Evolutionary conservation across 768 basidiomycete species (phyloP), one percentile per base, ranked within the genome.

Genomic region (Lactarius pseudohatsudake): DNA sequence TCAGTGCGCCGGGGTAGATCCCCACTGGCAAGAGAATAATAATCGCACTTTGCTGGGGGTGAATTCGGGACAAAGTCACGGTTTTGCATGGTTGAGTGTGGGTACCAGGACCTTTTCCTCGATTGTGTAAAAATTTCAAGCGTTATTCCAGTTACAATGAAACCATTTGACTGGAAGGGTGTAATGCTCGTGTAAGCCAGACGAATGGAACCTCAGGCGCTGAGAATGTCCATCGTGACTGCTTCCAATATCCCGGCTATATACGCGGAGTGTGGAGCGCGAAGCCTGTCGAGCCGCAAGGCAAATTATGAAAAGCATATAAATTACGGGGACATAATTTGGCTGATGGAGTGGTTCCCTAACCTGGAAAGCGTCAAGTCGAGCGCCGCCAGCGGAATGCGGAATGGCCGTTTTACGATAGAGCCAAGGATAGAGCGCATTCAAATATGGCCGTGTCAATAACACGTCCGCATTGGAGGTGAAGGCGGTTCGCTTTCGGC

Each of bases 71-170:
- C 16, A 34, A 15, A 4, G 38, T 22, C 47, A 4, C 10, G 22
- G 47, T 30, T 18, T 22, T 16, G 22, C 65, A 66, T 66, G 61
- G 53, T 30, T 55, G 15, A 28, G 30, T 0, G 36, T n/a, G 43
- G 43, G 4, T 22, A 26, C 28, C 26, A 40, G 34, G 32, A 32
- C 6, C 11, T 36, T 8, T 45, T 22, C 20, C 10, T 22, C 2
- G 3, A 18, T n/a, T 6, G n/a, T 47, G 10, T 13, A 15, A 50
- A 13, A 5, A 11, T 11, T 22, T 26, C 11, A 22, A 11, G 45
- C 45, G 43, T 10, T 40, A 47, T 26, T 26, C 11, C 47, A 13
- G 47, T 6, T 47, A 47, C 20, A n/a, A 45, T n/a, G 43, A 45
- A n/a, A 3, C 43, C 43, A 16, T 40, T 16, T 40, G 10, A 47